A percentile compares a stretch with the other conserved stretches of the same genome.
phyloP scores from a whole-genome alignment of 179 eudicot species.

The Spergularia azorica region DNA sequence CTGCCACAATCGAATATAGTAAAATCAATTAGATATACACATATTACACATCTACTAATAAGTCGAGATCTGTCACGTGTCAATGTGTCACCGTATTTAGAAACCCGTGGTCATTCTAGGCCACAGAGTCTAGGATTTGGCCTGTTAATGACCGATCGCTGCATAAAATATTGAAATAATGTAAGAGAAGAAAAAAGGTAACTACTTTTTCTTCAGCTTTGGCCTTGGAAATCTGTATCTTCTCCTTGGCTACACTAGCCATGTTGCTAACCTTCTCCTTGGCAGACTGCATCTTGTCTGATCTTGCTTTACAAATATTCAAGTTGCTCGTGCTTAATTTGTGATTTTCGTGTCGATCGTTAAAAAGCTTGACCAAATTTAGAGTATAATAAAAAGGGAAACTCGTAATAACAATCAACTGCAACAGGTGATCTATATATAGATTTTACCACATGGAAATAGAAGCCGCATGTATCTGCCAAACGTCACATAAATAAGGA shows the following conservation, averaged over 20 bases:
- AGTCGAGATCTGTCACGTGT: too few species aligned
- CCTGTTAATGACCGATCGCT: too few species aligned
- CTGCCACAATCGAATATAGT: conserved; percentile 22
- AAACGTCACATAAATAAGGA: neutral
- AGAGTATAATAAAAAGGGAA: neutral
- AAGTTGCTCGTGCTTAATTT: too few species aligned
- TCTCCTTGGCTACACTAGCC: conserved; percentile 70
- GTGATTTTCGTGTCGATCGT: too few species aligned
- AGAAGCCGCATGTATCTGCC: neutral
- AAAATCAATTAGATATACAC: neutral
- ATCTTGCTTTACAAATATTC: too few species aligned
- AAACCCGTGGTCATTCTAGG: too few species aligned
- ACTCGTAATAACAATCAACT: neutral
- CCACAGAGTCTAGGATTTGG: too few species aligned
- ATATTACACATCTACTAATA: too few species aligned
- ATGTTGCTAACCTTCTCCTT: conserved; percentile 70
- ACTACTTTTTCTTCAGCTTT: conserved; percentile 65
- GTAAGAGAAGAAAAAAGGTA: too few species aligned
- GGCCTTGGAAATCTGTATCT: conserved; percentile 55
- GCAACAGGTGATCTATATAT: neutral
- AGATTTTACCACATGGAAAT: neutral
- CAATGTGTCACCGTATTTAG: too few species aligned
- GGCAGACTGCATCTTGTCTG: conserved; percentile 50
- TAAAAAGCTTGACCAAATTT: too few species aligned
- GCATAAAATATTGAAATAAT: too few species aligned